These are phyloP conservation scores for Takashimella koratensis DNA, from an alignment of 1,284 basidiomycete species.

Conservation along the genomic window DNA sequence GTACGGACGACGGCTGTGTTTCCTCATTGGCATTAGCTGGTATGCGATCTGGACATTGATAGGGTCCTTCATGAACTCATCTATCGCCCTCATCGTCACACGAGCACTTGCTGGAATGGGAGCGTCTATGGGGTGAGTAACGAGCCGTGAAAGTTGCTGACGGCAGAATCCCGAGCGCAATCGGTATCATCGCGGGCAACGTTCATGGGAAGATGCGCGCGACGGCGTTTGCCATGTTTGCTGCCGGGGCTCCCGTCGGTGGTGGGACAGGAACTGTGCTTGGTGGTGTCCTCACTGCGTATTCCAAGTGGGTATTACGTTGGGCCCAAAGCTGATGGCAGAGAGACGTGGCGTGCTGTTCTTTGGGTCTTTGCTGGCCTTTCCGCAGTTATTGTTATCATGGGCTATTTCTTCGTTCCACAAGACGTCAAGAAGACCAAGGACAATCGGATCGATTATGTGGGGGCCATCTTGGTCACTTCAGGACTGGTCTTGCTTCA, in stretches of 20 bases:
- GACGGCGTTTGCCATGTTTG: slow-evolving; percentile 69
- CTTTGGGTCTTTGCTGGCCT: slow-evolving; percentile 61
- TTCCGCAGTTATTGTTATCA: slow-evolving; percentile 54
- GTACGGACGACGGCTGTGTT: slow-evolving; percentile 63
- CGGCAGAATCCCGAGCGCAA: slow-evolving; percentile 38
- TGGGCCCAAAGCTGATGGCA: slow-evolving; percentile 6
- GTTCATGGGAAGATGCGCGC: slow-evolving; percentile 66
- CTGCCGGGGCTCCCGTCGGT: slow-evolving; percentile 71
- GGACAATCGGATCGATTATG: slow-evolving; percentile 72
- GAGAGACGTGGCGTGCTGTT: slow-evolving; percentile 58
- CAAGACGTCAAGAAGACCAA: slow-evolving; percentile 43
- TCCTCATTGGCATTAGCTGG: slow-evolving; percentile 55
- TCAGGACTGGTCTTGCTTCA: slow-evolving; percentile 70
- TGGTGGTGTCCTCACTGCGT: slow-evolving; percentile 68
- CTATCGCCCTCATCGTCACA: slow-evolving; percentile 32
- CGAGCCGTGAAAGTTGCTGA: not conserved
- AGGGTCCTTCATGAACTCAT: slow-evolving; percentile 42
- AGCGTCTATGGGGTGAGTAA: slow-evolving; percentile 28
- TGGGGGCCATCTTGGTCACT: slow-evolving; percentile 71
- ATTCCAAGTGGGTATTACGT: slow-evolving; percentile 47
- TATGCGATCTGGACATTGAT: slow-evolving; percentile 36
- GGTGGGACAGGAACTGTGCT: slow-evolving; percentile 63
- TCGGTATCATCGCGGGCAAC: slow-evolving; percentile 71
- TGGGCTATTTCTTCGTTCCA: slow-evolving; percentile 58
- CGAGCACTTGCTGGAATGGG: slow-evolving; percentile 38